A percentile compares a stretch with the other conserved stretches of the same genome.
These are phyloP conservation scores for Balansia obtecta DNA, from an alignment of 2,329 filamentous ascomycete genomes.

Conservation along the genomic window DNA sequence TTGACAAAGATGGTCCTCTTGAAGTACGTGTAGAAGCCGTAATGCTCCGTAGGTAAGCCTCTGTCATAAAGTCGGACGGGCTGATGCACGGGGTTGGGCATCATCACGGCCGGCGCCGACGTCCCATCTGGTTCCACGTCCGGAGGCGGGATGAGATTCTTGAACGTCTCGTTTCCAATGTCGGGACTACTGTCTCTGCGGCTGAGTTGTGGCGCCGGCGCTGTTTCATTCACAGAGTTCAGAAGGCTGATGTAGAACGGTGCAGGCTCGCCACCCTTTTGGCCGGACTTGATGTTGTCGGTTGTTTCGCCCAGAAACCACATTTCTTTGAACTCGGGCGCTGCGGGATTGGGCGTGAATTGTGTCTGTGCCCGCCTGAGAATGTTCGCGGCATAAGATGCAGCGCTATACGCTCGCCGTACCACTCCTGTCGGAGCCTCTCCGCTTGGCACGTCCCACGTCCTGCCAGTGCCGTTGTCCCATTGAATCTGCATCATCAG, in stretches of 20 bases:
- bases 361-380: constrained; percentile 11
- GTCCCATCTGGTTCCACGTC: constrained; percentile 54
- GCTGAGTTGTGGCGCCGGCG: constrained; percentile 14
- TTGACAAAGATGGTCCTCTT: constrained; percentile 76
- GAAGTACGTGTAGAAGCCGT: constrained; percentile 89
- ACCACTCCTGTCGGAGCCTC: constrained; percentile 14
- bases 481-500: constrained; percentile 70
- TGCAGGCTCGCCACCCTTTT: constrained; percentile 74
- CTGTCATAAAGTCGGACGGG: constrained; percentile 79
- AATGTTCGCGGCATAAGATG: constrained; percentile 13
- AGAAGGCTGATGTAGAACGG: constrained; percentile 79
- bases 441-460: constrained; percentile 36
- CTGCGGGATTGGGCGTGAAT: constrained; percentile 40
- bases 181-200: constrained; percentile 11
- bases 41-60: constrained; percentile 69
- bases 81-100: constrained; percentile 60
- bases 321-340: constrained; percentile 57
- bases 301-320: constrained; percentile 77
- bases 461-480: constrained; percentile 44
- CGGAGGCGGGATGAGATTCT: constrained; percentile 48
- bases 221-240: constrained; percentile 26
- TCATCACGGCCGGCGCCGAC: constrained; percentile 57
- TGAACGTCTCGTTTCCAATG: constrained; percentile 15
- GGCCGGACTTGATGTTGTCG: constrained; percentile 50
- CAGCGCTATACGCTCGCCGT: constrained; percentile 15